Percentiles rank a stretch among this genome's conserved stretches.
Conservation (phyloP, 2,329 filamentous ascomycete species). For the Chalaropsis ovoidea region DNA sequence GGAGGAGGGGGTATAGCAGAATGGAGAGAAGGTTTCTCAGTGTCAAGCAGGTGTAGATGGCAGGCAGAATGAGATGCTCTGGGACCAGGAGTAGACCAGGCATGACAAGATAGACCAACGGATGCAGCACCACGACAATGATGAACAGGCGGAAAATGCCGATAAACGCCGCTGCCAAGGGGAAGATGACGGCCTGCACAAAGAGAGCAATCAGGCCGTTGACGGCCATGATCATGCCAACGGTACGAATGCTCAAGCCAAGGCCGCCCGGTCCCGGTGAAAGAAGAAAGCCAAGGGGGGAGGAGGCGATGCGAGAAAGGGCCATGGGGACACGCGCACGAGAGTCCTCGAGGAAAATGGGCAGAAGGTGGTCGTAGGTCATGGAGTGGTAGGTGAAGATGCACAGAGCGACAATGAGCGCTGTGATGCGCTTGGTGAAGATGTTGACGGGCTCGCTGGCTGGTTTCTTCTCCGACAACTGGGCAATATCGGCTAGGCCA, state of each 20-base stretch:
- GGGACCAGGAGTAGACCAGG: slow-evolving; percentile 50
- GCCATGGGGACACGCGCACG: slow-evolving; percentile 37
- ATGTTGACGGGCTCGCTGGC: slow-evolving; percentile 21
- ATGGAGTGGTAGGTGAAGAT: slow-evolving; percentile 94
- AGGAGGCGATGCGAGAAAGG: slow-evolving; percentile 29
- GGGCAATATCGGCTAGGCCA: not conserved
- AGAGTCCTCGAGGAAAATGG: slow-evolving; percentile 83
- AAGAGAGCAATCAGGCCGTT: slow-evolving; percentile 50
- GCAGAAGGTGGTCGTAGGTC: slow-evolving; percentile 84
- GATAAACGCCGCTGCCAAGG: slow-evolving; percentile 46
- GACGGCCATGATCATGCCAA: slow-evolving; percentile 51
- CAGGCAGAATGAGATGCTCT: slow-evolving; percentile 41
- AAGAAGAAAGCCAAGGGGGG: slow-evolving; percentile 23
- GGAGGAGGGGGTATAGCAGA: slow-evolving; percentile 53
- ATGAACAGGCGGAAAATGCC: slow-evolving; percentile 53
- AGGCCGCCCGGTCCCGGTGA: slow-evolving; percentile 46
- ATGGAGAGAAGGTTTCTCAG: slow-evolving; percentile 53
- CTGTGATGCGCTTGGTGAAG: slow-evolving; percentile 25
- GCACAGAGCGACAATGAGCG: slow-evolving; percentile 65
- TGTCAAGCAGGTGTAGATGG: slow-evolving; percentile 49
- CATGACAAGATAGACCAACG: slow-evolving; percentile 50
- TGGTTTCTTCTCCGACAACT: slow-evolving; percentile 31
- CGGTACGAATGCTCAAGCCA: slow-evolving; percentile 51
- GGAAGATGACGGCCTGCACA: slow-evolving; percentile 52
- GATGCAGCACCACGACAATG: slow-evolving; percentile 49